Conservation (phyloP, 2,329 filamentous ascomycete genomes). For the Aspergillus sojae region DNA sequence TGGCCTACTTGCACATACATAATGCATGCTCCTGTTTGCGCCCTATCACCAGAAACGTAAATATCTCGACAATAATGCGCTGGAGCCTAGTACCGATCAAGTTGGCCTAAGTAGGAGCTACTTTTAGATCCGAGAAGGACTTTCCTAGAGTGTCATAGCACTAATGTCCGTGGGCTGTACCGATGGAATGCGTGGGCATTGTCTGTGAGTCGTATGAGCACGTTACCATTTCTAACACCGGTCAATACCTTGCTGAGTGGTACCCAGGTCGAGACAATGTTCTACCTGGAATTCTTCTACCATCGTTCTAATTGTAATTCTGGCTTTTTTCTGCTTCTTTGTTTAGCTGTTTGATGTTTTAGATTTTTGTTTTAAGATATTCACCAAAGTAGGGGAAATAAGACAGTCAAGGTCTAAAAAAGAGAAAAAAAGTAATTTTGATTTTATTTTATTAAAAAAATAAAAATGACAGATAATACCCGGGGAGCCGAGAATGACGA, state of each 20-base stretch:
- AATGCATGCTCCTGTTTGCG: not conserved
- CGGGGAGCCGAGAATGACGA: conserved; percentile 8
- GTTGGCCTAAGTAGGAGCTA: not conserved
- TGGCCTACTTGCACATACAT: not conserved
- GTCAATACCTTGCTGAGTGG: too few relatives aligned
- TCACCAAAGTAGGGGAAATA: not conserved
- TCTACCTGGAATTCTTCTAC: too few relatives aligned
- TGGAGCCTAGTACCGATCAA: not conserved
- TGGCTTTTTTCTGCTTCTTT: not conserved
- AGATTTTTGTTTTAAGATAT: not conserved
- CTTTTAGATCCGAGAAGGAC: not conserved
- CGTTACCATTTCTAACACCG: too few relatives aligned
- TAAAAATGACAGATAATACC: conserved; percentile 4
- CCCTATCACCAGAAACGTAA: not conserved
- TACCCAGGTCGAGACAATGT: too few relatives aligned
- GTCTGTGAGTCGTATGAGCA: not conserved
- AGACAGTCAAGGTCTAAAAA: not conserved
- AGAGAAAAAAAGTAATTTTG: not conserved
- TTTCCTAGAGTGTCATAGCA: not conserved
- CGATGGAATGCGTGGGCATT: not conserved
- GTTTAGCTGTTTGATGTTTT: not conserved
- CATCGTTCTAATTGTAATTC: not conserved
- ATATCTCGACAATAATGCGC: not conserved
- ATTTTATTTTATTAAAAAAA: too few relatives aligned
- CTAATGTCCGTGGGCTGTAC: not conserved